phyloP scores from a whole-genome alignment of 2,329 filamentous ascomycete genomes.

The Trichophyton verrucosum region DNA sequence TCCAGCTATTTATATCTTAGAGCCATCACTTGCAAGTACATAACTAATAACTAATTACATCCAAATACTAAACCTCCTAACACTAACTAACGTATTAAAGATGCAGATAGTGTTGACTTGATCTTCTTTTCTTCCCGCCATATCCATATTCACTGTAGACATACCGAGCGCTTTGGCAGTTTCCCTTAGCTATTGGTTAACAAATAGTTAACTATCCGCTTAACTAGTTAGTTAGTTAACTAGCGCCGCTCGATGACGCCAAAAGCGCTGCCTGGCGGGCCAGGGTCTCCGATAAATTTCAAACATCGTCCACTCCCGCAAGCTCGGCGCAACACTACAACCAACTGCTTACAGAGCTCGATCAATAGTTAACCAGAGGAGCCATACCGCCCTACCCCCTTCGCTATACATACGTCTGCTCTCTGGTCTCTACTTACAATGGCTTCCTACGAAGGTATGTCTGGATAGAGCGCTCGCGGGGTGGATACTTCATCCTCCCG shows the following conservation, averaged over 20 bases:
- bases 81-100: no score
- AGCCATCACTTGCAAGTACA: no score
- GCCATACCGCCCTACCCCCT: neutral
- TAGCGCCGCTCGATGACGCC: neutral
- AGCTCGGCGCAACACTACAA: neutral
- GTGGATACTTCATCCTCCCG: neutral
- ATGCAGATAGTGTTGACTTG: no score
- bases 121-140: no score
- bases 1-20: no score
- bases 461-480: neutral
- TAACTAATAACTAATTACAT: no score
- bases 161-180: no score
- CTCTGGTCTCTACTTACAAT: slow-evolving; percentile 17
- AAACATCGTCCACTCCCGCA: neutral
- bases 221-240: neutral
- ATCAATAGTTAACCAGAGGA: neutral
- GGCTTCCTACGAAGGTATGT: slow-evolving; percentile 33
- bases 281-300: neutral
- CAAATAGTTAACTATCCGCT: neutral
- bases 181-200: no score
- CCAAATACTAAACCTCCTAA: no score
- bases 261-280: neutral
- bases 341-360: neutral
- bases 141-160: no score
- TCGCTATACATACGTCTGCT: neutral